phyloP scores from a whole-genome alignment of 1,139 yeast species.

The Blastobotrys apis region DNA sequence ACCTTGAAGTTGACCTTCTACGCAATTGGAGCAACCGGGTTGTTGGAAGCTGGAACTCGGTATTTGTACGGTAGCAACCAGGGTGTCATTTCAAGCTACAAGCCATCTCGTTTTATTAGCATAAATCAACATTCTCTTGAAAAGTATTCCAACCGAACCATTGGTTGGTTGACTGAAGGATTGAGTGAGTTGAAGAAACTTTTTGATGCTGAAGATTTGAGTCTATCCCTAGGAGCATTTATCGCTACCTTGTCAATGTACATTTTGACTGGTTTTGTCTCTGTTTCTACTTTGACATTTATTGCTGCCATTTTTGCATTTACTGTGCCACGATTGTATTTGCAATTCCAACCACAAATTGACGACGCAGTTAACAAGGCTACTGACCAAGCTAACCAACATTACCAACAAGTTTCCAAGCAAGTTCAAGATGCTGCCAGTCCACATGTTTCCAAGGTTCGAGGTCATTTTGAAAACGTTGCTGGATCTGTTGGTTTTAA shows the following conservation, averaged over 20 bases:
- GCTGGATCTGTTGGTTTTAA: conserved; percentile 40
- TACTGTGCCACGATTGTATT: conserved; percentile 71
- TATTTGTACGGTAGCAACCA: conserved; percentile 30
- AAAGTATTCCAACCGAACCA: conserved; percentile 31
- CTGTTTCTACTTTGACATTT: conserved; percentile 64
- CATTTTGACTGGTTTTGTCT: conserved; percentile 71
- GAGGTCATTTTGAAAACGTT: conserved; percentile 50
- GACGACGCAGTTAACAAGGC: conserved; percentile 65
- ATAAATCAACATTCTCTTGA: conserved; percentile 32
- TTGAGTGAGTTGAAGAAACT: conserved; percentile 49
- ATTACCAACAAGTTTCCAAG: conserved; percentile 50
- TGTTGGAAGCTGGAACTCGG: conserved; percentile 36
- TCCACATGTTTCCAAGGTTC: conserved; percentile 39
- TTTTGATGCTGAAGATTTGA: conserved; percentile 62
- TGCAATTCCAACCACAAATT: conserved; percentile 71
- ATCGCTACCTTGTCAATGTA: conserved; percentile 59
- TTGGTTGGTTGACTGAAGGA: conserved; percentile 30
- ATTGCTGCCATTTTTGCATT: conserved; percentile 59
- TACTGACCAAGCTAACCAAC: conserved; percentile 52
- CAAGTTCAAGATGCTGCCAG: conserved; percentile 45
- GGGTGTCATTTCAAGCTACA: conserved; percentile 34
- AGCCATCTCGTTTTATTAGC: conserved; percentile 35
- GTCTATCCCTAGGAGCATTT: conserved; percentile 69
- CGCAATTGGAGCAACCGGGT: conserved; percentile 32
- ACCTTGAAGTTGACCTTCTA: conserved; percentile 50